Base-by-base conservation (phyloP, 139 green algal genomes). In the Micromonas commoda region DNA sequence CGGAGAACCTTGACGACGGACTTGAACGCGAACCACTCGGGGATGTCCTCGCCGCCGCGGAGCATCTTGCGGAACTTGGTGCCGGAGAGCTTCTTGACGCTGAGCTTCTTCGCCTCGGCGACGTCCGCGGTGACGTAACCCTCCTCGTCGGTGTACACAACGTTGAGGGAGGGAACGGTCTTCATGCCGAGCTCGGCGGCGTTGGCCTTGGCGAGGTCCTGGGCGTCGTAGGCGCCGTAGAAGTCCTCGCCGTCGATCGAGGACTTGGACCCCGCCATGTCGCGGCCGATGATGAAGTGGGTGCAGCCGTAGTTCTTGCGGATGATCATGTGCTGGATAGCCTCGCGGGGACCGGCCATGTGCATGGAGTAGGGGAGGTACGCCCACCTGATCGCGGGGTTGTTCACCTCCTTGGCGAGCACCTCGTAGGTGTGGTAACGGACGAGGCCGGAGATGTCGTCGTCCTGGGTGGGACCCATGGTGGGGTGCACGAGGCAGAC, bases 21-120 rank as follows among this genome's bases (percentile, higher is more conserved):
- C 87, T 93, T 96, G 88, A 97, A 97, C 6, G 92, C 92, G 87
- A 98, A 97, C 94, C 94, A 98, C 74, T 97, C 93, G 23, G 94
- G 94, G 81, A 98, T 97, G 35, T 97, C 93, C 23, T 80, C 80
- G 21, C 73, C 73, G 26, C 51, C 73, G 13, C 80, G 80, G 13
- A 84, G 67, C 73, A 72, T 73, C 34, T 73, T 64, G 31, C 91
- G 78, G 83, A 96, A 96, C 87, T 96, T 93, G 81, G 91, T 96
- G 64, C 91, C 90, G 45, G 73, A 82, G 57, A 84, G 81, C 29
- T 85, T 86, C 69, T 85, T 78, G 37, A 80, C 78, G 61, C 61
- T 82, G 24, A 87, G 73, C 21, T 77, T 77, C 75, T 86, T 72
- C 4, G 76, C 76, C 45, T 82, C 71, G 26, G 81, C 83, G 13